These are phyloP conservation scores for Shiraia sp. DNA, from an alignment of 2,329 filamentous ascomycete species.

Conservation along the genomic window DNA sequence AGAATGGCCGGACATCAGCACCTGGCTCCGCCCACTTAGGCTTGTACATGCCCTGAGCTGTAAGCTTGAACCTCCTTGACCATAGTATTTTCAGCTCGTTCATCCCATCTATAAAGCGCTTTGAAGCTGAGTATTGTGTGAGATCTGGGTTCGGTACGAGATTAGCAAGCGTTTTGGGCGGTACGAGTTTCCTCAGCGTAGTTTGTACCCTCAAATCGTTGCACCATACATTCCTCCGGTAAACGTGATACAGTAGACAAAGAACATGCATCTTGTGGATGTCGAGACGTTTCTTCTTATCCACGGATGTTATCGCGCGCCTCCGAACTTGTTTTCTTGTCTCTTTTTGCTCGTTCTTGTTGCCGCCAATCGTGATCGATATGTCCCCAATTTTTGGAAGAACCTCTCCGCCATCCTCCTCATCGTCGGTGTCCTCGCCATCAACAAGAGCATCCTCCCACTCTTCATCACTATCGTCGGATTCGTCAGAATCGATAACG, in stretches of 20 bases:
- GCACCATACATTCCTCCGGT: conserved; percentile 84
- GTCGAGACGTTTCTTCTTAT: conserved; percentile 67
- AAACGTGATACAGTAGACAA: conserved; percentile 77
- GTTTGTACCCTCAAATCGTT: conserved; percentile 73
- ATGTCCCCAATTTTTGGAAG: conserved; percentile 45
- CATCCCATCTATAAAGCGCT: conserved; percentile 79
- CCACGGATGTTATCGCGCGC: conserved; percentile 59
- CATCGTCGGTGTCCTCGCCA: conserved; percentile 28
- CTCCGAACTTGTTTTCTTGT: conserved; percentile 45
- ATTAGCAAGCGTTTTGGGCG: conserved; percentile 66
- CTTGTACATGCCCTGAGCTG: conserved; percentile 52
- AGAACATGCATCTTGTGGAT: conserved; percentile 87
- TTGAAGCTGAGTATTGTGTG: conserved; percentile 74
- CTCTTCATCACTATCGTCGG: conserved; percentile 63
- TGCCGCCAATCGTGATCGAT: conserved; percentile 46
- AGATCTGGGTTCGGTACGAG: conserved; percentile 70
- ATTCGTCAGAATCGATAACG: conserved; percentile 54
- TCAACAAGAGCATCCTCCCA: conserved; percentile 60
- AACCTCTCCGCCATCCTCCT: conserved; percentile 24
- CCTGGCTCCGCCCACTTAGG: conserved; percentile 72
- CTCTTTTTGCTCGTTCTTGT: conserved; percentile 35
- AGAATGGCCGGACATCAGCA: conserved; percentile 57
- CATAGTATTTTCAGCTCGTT: conserved; percentile 70
- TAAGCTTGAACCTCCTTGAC: conserved; percentile 70
- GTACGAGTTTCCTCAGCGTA: conserved; percentile 57